phyloP scores from a whole-genome alignment of 306 rosid species.

The Vigna trinervia region DNA sequence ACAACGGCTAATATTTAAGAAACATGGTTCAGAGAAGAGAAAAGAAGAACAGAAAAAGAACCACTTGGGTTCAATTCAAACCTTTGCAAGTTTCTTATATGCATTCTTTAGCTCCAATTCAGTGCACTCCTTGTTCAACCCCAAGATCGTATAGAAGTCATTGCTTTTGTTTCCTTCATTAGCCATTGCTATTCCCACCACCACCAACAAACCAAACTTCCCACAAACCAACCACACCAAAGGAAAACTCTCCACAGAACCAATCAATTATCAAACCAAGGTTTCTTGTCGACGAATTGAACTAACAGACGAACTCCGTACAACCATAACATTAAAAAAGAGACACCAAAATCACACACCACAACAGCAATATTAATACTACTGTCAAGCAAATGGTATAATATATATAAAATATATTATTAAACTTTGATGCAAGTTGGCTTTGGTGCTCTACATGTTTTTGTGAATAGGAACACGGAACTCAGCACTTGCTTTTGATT shows the following conservation, averaged over 20 bases:
- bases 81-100: slow-evolving; percentile 92
- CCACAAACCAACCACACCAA: slow-evolving; percentile 1
- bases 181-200: slow-evolving; percentile 59
- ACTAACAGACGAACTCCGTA: slow-evolving; percentile 30
- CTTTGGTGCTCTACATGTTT: slow-evolving; percentile 42
- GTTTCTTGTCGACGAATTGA: slow-evolving; percentile 67
- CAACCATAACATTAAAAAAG: slow-evolving; percentile 9
- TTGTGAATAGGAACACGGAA: slow-evolving; percentile 47
- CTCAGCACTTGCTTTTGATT: slow-evolving; percentile 40
- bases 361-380: slow-evolving; percentile 7
- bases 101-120: slow-evolving; percentile 74
- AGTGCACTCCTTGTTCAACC: slow-evolving; percentile 84
- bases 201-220: slow-evolving; percentile 9
- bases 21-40: not conserved
- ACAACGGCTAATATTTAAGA: not conserved
- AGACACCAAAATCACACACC: slow-evolving; percentile 18
- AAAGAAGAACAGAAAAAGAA: not conserved
- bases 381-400: not conserved
- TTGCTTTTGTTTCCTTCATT: slow-evolving; percentile 57
- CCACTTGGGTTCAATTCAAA: slow-evolving; percentile 49
- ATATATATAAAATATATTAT: not conserved
- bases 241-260: slow-evolving; percentile 38
- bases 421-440: slow-evolving; percentile 39
- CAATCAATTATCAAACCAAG: slow-evolving; percentile 44
- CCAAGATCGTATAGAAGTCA: slow-evolving; percentile 76